Evolutionary conservation across 139 green algal species (phyloP), one percentile per base, ranked within the genome.

Genomic region (Coccomyxa sp.): DNA sequence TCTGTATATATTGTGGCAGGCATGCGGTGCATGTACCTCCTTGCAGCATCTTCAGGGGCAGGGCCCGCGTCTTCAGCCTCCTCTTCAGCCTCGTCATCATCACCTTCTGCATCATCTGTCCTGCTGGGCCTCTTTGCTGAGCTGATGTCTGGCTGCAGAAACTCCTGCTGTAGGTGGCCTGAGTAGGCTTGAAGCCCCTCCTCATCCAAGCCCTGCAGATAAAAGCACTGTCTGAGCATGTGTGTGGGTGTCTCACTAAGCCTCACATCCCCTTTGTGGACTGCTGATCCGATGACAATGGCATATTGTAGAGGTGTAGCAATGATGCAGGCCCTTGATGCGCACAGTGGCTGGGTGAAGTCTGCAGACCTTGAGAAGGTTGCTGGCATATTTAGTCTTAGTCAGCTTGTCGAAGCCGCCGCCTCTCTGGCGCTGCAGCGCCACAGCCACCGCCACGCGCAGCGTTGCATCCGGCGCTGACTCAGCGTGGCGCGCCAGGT

Each of bases 371-470:
- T 76, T 58, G 3, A 79, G 71, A 7, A 87, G 83, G 77, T 88
- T 40, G 8, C 33, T 40, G 10, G 39, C 40, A 33, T 41, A 77
- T 37, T 64, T 76, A 39, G 77, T 84, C 16, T 40, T 68, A 8
- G 74, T 81, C 8, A 80, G 68, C 18, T 70, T 71, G 68, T 85
- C 82, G 16, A 84, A 82, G 35, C 50, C 73, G 3, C 70, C 68
- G 14, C 85, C 83, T 27, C 83, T 82, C 18, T 85, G 73, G 8
- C 84, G 74, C 80, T 91, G 81, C 55, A 92, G 79, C 38, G 86
- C 82, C 29, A 86, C 79, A 18, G 80, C 73, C 22, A 92, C 72
- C 6, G 84, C 83, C 35, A 88, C 73, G 74, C 83, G 78, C 54
- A 86, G 31, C 70, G 38, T 41, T 0, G 44, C 38, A 35, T 88